These are phyloP conservation scores for Drechmeria coniospora DNA, from an alignment of 2,329 filamentous ascomycete genomes.

Conservation along the genomic window DNA sequence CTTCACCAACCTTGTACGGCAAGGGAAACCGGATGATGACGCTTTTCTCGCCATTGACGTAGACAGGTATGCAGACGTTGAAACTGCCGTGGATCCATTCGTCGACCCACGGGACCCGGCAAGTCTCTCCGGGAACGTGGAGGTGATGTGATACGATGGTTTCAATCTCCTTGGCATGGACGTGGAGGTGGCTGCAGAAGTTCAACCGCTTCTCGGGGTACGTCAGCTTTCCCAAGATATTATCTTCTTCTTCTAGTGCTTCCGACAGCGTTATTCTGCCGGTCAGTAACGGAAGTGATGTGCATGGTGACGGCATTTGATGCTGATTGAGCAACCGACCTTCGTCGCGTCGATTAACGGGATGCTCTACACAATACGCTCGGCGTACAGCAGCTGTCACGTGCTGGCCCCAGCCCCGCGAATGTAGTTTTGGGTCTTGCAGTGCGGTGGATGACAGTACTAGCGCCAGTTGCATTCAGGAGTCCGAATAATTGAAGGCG, in stretches of 20 bases:
- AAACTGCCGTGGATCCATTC: conserved; percentile 19
- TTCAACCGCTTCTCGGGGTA: not conserved
- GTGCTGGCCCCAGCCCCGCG: no score
- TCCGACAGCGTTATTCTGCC: not conserved
- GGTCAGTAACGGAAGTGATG: no score
- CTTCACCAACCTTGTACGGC: conserved; percentile 21
- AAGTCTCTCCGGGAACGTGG: not conserved
- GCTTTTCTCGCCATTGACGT: conserved; percentile 2
- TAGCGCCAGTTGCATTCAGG: no score
- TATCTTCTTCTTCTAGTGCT: not conserved
- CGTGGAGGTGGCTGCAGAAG: not conserved
- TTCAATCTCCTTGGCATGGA: not conserved
- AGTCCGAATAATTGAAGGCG: no score
- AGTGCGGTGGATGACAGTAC: no score
- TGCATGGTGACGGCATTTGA: no score
- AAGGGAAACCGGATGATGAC: conserved; percentile 14
- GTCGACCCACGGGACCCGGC: not conserved
- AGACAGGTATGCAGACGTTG: conserved; percentile 19
- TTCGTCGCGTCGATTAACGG: no score
- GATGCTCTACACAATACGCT: no score
- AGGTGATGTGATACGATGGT: not conserved
- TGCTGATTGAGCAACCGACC: no score
- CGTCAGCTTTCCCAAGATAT: not conserved
- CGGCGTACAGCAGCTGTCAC: no score
- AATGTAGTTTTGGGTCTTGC: no score